phyloP scores from a whole-genome alignment of 768 basidiomycete genomes.

The Tulasnella sp. region DNA sequence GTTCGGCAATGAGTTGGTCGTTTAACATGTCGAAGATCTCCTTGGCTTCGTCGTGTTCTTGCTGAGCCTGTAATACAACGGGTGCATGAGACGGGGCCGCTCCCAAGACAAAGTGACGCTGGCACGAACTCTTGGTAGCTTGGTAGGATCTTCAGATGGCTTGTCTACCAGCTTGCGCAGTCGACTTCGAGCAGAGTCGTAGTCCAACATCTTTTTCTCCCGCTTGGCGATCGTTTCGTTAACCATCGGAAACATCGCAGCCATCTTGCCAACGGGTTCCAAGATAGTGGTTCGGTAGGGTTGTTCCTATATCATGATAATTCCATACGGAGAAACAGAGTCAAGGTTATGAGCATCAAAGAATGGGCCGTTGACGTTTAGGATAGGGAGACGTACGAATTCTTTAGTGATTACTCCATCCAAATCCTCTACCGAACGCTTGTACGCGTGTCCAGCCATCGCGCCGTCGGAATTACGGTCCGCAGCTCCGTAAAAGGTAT shows the following conservation, averaged over 20 bases:
- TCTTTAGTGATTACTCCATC: constrained; percentile 78
- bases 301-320: constrained; percentile 53
- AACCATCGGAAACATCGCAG: constrained; percentile 86
- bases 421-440: constrained; percentile 86
- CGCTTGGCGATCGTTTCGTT: constrained; percentile 92
- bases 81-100: neutral
- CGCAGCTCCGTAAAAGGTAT: constrained; percentile 81
- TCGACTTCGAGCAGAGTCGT: constrained; percentile 85
- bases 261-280: constrained; percentile 95
- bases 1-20: constrained; percentile 79
- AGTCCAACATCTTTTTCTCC: constrained; percentile 98
- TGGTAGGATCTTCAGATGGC: constrained; percentile 86
- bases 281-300: constrained; percentile 93
- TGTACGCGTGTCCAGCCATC: constrained; percentile 96
- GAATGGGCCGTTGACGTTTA: neutral
- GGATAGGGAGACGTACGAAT: constrained; percentile 49
- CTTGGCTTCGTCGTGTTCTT: constrained; percentile 90
- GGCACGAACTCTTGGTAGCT: constrained; percentile 64
- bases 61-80: constrained; percentile 58
- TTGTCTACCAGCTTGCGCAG: constrained; percentile 86
- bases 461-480: constrained; percentile 84
- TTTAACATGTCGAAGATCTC: constrained; percentile 93
- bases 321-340: neutral
- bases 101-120: neutral
- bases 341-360: neutral